A percentile compares a stretch with the other conserved stretches of the same genome.
These are phyloP conservation scores for Stenogyne calaminthoides DNA, from an alignment of 305 asterid species.

Conservation along the genomic window DNA sequence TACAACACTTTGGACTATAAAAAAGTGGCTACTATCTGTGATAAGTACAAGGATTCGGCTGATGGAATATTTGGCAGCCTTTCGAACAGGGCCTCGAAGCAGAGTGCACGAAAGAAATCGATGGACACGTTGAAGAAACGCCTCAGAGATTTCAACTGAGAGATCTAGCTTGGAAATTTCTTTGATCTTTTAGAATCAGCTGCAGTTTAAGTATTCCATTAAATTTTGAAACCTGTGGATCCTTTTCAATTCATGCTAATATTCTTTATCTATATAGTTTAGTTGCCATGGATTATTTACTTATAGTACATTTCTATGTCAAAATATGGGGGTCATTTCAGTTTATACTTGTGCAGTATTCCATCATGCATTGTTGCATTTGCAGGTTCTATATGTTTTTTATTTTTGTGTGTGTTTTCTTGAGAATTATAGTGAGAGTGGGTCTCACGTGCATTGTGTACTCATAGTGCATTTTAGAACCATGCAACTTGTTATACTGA, in stretches of 20 bases:
- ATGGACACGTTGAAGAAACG: conserved; percentile 84
- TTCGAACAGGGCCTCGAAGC: conserved; percentile 73
- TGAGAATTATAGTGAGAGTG: too few species aligned
- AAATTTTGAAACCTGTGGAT: conserved; percentile 2
- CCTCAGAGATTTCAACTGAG: conserved; percentile 84
- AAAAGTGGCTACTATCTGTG: conserved; percentile 87
- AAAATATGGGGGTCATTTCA: not conserved
- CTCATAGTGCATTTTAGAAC: too few species aligned
- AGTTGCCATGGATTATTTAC: not conserved
- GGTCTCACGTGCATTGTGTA: too few species aligned
- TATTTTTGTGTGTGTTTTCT: too few species aligned
- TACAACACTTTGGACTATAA: conserved; percentile 78
- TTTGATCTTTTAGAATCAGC: conserved; percentile 28
- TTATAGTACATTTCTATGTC: too few species aligned
- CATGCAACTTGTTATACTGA: too few species aligned
- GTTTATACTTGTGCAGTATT: too few species aligned
- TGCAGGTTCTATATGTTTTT: too few species aligned
- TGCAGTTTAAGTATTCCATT: conserved; percentile 24
- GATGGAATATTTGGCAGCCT: conserved; percentile 95
- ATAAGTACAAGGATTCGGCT: conserved; percentile 79
- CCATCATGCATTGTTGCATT: too few species aligned
- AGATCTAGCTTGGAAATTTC: conserved; percentile 15
- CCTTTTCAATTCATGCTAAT: conserved; percentile 20
- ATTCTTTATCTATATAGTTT: conserved; percentile 31
- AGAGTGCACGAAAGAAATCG: conserved; percentile 81